Evolutionary conservation across 2,329 filamentous ascomycete species (phyloP), one percentile per base, ranked within the genome.

Genomic region (Venturia carpophila): DNA sequence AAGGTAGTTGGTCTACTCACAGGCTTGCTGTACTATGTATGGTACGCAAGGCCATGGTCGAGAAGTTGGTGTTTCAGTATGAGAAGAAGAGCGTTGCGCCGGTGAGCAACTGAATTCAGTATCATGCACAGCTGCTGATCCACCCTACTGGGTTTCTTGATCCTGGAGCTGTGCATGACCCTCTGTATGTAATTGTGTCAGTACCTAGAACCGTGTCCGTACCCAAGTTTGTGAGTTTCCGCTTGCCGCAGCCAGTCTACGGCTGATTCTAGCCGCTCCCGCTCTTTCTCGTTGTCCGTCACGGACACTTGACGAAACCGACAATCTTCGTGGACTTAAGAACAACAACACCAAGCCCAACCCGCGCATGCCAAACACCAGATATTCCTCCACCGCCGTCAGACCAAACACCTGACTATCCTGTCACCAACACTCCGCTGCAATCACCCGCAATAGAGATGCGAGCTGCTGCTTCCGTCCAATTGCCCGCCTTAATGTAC

Each of bases 401-500:
- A 58, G 37, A 34, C 15, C 27, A 34, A 37, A 56, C 52, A 58
- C 52, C 10, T 15, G 15, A 41, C 39, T 41, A 15, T 13, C 30
- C 30, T 58, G 52, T n/a, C 52, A 58, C 15, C 27, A 37, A 19
- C 30, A 58, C 30, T 15, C 27, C 27, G 27, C 52, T 37, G 27
- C 52, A 37, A 5, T 45, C 24, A 39, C 60, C 60, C 37, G 13
- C 60, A 45, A 34, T 2, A 55, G 62, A 63, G 17, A 63, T 63
- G 62, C 41, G 62, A 63, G 34, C 37, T 47, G 30, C 62, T 39
- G 62, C 24, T 39, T 39, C 27, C 52, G 21, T 64, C 45, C 17
- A 24, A 30, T 63, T 37, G 34, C 30, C 47, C 34, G 43, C 63
- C 49, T 49, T 63, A 19, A 67, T 67, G 66, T 27, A 24, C 41